Evolutionary conservation across 192 early-diverging fungal genomes (phyloP).

Genomic region (Backusella westeae): DNA sequence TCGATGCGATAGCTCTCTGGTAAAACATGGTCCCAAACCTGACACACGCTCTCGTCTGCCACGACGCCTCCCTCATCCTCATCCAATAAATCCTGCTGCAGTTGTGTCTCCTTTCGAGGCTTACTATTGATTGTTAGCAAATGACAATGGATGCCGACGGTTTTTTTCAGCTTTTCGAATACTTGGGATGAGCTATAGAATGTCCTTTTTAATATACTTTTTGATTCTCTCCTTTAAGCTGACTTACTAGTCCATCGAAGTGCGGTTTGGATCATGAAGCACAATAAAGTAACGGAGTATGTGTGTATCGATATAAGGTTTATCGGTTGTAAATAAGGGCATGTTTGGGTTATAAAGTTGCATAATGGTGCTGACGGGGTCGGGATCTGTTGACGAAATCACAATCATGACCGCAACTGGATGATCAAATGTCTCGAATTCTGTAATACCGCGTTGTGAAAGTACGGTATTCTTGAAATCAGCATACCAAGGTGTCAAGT

Average conservation of each 20-base stretch:
- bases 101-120: neutral
- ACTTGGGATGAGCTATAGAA: constrained; percentile 52
- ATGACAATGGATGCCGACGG: constrained; percentile 61
- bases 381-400: constrained; percentile 62
- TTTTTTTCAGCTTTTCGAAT: constrained; percentile 63
- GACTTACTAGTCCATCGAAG: constrained; percentile 53
- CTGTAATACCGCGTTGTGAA: constrained; percentile 63
- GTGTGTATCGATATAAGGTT: constrained; percentile 75
- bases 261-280: constrained; percentile 73
- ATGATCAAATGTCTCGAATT: constrained; percentile 94
- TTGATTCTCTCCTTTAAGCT: neutral
- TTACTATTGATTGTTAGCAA: constrained; percentile 61
- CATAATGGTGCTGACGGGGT: constrained; percentile 71
- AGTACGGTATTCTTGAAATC: constrained; percentile 67
- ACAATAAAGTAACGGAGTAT: constrained; percentile 82
- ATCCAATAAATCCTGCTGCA: constrained; percentile 7
- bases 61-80: neutral
- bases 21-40: constrained; percentile 12
- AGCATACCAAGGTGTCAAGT: constrained; percentile 84
- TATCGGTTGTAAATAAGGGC: constrained; percentile 57
- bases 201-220: neutral
- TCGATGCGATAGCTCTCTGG: constrained; percentile 1
- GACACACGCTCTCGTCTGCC: neutral
- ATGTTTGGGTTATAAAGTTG: constrained; percentile 52
- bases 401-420: constrained; percentile 81